A percentile compares a stretch with the other conserved stretches of the same genome.
phyloP scores from a whole-genome alignment of 495 filamentous ascomycete genomes.

The Pyronema omphalodes region DNA sequence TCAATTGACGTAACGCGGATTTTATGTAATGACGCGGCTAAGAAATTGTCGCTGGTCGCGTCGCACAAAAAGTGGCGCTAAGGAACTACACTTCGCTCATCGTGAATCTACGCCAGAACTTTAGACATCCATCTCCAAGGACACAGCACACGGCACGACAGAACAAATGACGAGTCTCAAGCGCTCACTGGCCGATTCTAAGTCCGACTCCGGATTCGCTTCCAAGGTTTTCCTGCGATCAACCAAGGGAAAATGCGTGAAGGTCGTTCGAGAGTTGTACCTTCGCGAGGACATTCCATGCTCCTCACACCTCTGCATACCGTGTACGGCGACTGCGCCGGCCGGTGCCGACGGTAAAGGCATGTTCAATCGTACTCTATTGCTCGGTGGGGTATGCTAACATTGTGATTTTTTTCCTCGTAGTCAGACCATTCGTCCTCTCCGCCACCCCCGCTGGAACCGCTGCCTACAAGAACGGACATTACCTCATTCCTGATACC shows the following conservation, averaged over 20 bases:
- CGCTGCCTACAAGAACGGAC: slow-evolving; percentile 60
- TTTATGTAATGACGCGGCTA: too few relatives aligned
- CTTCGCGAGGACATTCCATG: slow-evolving; percentile 92
- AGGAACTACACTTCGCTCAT: too few relatives aligned
- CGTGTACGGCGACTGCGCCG: slow-evolving; percentile 51
- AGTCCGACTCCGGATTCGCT: slow-evolving; percentile 68
- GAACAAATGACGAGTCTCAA: slow-evolving; percentile 46
- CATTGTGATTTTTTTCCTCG: background rate
- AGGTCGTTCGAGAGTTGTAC: slow-evolving; percentile 93
- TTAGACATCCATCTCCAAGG: background rate
- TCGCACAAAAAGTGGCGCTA: too few relatives aligned
- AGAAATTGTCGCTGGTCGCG: too few relatives aligned
- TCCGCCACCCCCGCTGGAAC: slow-evolving; percentile 74
- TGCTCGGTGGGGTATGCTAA: slow-evolving; percentile 13
- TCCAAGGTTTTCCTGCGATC: slow-evolving; percentile 87
- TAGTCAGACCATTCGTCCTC: slow-evolving; percentile 66
- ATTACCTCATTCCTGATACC: slow-evolving; percentile 90
- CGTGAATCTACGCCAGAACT: too few relatives aligned
- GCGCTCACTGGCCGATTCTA: slow-evolving; percentile 66
- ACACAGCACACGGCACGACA: background rate
- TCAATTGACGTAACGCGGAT: too few relatives aligned
- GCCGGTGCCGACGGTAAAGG: slow-evolving; percentile 47
- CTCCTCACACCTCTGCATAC: slow-evolving; percentile 71
- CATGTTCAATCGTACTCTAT: background rate
- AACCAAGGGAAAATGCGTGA: slow-evolving; percentile 91